Base-by-base conservation (phyloP, 208 protist species). In the Acanthamoeba culbertsoni region DNA sequence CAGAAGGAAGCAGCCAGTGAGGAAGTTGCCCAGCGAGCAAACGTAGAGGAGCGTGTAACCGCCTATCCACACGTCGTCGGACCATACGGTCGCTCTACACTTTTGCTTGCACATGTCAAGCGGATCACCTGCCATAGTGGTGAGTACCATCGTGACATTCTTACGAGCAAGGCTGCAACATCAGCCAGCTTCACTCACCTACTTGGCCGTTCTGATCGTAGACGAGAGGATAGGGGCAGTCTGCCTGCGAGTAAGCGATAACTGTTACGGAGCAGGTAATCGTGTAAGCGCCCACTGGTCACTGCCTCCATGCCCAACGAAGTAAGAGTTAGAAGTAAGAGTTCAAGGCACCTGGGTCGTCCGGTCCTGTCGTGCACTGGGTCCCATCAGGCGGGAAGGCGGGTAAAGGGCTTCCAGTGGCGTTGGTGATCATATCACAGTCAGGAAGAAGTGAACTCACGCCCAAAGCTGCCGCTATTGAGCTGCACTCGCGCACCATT, bases 21-120 rank as follows among this genome's bases (percentile, higher is more conserved):
- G 26, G 79, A 89, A 89, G 79, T 43, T 63, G 51, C 3, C 46
- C 45, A 63, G 31, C n/a, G 45, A 23, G 35, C 26, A 62, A 6
- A 63, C 45, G 79, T 57, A 65, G 33, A 63, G 12, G 45, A 63
- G 45, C 28, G 35, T 28, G 79, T 89, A 89, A 48, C 79, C 79
- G 18, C 51, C 79, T 28, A 57, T 65, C 79, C 79, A 89, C 79
- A 65, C 53, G 43, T 57, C 79, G 33, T 89, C 79, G 12, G 79
- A 89, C 45, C 45, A 89, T 31, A 89, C 31, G 3, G 79, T 57
- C 26, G 53, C 23, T 0, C 51, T 40, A 31, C 79, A 89, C 79
- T 89, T 57, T 35, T 57, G 51, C 45, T 57, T 57, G 53, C 79
- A 89, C 79, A 89, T 57, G 0, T 89, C 79, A 12, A 63, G 40